Evolutionary conservation across 2,329 filamentous ascomycete species (phyloP), one percentile per base, ranked within the genome.

Genomic region (Cordyceps farinosa): DNA sequence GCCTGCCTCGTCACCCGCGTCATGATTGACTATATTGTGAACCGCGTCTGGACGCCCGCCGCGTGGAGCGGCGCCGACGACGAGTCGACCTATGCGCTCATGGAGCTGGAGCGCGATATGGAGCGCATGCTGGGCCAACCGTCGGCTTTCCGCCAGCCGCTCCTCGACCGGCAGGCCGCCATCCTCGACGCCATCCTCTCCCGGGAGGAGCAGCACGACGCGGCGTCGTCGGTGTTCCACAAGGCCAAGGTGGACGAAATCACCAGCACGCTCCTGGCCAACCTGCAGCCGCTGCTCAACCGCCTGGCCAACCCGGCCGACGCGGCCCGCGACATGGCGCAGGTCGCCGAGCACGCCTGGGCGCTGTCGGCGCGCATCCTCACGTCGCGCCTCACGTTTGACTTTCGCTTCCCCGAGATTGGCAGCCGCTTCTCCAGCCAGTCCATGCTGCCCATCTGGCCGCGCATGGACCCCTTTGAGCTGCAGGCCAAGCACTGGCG

Each of bases 401-500:
- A 80, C 63, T 78, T 82, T 54, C 74, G 75, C 52, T 86, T 84
- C 71, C 80, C 80, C 42, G 80, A 84, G 63, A 78, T 80, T 10
- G 78, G 78, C 64, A 71, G 72, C 63, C 82, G 80, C 68, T 86
- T 82, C 74, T 77, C 72, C 17, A 75, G 75, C 63, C 76, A 81
- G 67, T 77, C 74, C 66, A 86, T 82, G 79, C 72, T 74, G 52
- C 78, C 66, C 61, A 75, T 82, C 65, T 82, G 82, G 71, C 75
- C 76, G 30, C 66, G 70, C 42, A 68, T 74, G 34, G 75, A 79
- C 42, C 73, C 77, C 0, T 70, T 75, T 61, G 74, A 79, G 58
- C 71, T 85, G 27, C 82, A 84, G 72, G 73, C 76, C 6, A 77
- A 77, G 67, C 82, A 84, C 68, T 80, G 76, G 72, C 79, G 83